These are phyloP conservation scores for Mercurialis annua DNA, from an alignment of 345 rosid genomes.

Conservation along the genomic window DNA sequence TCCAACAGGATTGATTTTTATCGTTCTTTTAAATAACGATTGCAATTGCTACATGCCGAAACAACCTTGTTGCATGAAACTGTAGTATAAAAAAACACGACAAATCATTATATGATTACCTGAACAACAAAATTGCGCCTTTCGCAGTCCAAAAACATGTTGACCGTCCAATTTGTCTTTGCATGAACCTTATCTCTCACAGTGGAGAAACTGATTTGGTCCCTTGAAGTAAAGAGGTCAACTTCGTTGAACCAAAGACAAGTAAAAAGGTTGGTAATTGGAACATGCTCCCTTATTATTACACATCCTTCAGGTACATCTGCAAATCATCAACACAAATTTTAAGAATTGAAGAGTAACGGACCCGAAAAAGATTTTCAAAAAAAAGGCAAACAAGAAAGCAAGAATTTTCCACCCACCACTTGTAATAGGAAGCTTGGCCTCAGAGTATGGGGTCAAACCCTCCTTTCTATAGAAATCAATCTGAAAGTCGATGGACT, in stretches of 20 bases:
- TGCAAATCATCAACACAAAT: constrained; percentile 33
- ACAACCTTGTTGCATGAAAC: background rate
- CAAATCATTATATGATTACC: constrained; percentile 41
- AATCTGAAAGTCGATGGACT: constrained; percentile 87
- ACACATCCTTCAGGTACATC: constrained; percentile 99
- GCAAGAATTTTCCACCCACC: constrained; percentile 44
- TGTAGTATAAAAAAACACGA: background rate
- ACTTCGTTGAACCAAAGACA: constrained; percentile 99
- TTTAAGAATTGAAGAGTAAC: background rate
- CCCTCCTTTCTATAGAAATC: constrained; percentile 91
- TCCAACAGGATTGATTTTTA: background rate
- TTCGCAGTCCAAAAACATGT: constrained; percentile 96
- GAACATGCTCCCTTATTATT: constrained; percentile 88
- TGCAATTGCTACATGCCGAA: background rate
- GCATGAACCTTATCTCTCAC: constrained; percentile 83
- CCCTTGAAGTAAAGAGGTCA: constrained; percentile 93
- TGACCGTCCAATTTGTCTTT: constrained; percentile 75
- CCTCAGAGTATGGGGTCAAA: constrained; percentile 73
- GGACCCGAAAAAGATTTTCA: too few relatives aligned
- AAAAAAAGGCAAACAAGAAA: background rate
- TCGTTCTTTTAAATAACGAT: background rate
- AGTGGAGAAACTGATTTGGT: constrained; percentile 91
- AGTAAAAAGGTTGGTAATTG: constrained; percentile 82
- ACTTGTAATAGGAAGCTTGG: constrained; percentile 87
- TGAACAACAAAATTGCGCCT: constrained; percentile 95